These are phyloP conservation scores for Neurospora sp. DNA, from an alignment of 2,329 filamentous ascomycete genomes.

Conservation along the genomic window DNA sequence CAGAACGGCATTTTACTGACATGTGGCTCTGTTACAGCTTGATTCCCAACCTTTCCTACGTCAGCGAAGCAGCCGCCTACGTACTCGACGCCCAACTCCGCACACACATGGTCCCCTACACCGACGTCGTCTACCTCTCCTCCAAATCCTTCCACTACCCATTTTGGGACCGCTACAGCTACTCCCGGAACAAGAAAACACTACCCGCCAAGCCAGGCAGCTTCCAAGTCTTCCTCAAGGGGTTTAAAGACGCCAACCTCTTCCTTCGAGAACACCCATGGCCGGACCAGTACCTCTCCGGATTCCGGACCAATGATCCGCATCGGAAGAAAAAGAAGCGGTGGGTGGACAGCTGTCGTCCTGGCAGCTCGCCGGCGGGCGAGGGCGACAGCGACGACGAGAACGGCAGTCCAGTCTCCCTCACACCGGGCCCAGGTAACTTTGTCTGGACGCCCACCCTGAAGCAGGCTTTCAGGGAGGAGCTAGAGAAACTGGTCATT, in stretches of 20 bases:
- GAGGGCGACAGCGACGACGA: constrained; percentile 49
- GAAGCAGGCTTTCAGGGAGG: constrained; percentile 87
- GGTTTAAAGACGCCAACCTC: constrained; percentile 92
- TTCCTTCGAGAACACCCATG: constrained; percentile 93
- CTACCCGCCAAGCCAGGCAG: constrained; percentile 87
- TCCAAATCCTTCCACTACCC: constrained; percentile 98
- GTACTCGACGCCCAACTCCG: constrained; percentile 83
- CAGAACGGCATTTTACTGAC: constrained; percentile 2
- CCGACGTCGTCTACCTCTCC: constrained; percentile 85
- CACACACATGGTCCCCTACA: constrained; percentile 91
- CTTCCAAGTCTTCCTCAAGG: constrained; percentile 95
- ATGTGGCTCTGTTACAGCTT: constrained; percentile 37
- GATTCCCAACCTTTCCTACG: constrained; percentile 95
- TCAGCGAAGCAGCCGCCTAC: constrained; percentile 95
- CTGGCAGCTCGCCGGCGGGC: constrained; percentile 44
- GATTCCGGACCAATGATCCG: constrained; percentile 58
- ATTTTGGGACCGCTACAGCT: constrained; percentile 88
- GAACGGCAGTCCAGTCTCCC: constrained; percentile 24
- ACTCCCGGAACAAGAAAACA: constrained; percentile 76
- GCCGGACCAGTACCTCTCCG: constrained; percentile 76
- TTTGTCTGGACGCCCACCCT: constrained; percentile 83
- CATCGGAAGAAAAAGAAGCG: constrained; percentile 58
- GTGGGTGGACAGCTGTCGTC: constrained; percentile 79
- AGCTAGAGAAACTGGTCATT: constrained; percentile 94
- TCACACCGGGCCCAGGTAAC: constrained; percentile 35